These are phyloP conservation scores for Russula ochroleuca DNA, from an alignment of 768 basidiomycete genomes.

Conservation along the genomic window DNA sequence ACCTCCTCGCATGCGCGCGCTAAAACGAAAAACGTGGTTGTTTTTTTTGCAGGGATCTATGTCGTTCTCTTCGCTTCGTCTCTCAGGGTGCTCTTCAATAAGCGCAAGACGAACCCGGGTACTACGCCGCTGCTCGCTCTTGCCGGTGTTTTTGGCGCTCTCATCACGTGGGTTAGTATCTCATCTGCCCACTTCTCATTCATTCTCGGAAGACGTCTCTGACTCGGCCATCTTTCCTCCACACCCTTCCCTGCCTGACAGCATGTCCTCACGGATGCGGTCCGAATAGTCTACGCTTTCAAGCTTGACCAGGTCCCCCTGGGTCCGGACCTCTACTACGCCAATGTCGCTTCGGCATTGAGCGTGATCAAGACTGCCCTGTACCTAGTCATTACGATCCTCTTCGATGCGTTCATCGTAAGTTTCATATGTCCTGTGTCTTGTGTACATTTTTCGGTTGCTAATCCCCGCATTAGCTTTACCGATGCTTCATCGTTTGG, in stretches of 20 bases:
- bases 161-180: conserved; percentile 26
- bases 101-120: conserved; percentile 21
- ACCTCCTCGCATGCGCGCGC: background rate
- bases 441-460: background rate
- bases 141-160: conserved; percentile 13
- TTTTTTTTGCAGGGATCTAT: conserved; percentile 18
- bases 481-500: conserved; percentile 32
- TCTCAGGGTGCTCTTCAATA: conserved; percentile 16
- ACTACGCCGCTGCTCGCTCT: conserved; percentile 16
- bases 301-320: conserved; percentile 20
- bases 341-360: conserved; percentile 27
- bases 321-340: conserved; percentile 30
- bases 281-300: conserved; percentile 31
- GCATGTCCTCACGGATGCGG: conserved; percentile 31
- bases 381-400: conserved; percentile 30
- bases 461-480: conserved; percentile 24
- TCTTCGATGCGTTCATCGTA: conserved; percentile 34
- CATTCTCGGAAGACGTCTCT: background rate
- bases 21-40: too few species aligned
- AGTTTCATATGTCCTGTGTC: background rate
- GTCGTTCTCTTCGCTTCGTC: conserved; percentile 1
- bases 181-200: background rate
- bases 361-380: conserved; percentile 30
- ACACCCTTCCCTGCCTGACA: background rate
- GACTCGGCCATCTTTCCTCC: too few species aligned